Base-by-base conservation (phyloP, 2,329 filamentous ascomycete genomes). In the Aspergillus melleus region DNA sequence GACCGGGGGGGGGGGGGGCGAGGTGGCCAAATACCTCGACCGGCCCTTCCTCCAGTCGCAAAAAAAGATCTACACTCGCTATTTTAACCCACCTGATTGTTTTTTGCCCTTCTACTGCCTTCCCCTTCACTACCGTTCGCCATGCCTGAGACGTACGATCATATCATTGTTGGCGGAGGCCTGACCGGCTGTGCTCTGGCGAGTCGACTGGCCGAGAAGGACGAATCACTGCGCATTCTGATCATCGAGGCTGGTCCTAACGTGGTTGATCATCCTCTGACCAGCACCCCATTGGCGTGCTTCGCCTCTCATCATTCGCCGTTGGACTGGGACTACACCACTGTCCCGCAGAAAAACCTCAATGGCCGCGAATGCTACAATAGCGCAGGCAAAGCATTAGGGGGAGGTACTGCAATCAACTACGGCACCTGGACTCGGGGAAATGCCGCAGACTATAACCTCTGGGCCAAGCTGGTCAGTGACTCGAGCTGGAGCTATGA, bases 401-500 rank as follows among this genome's bases (percentile, higher is more conserved):
- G 77, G 0, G 80, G 80, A 0, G 73, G 76, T 4, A 72, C 74
- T 1, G 70, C 73, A 3, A 77, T 78, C 44, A 81, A 83, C 58
- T 77, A 71, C 19, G 72, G 74, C 62, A 63, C 70, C 5, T 81
- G 80, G 73, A 77, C 77, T 24, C 79, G 81, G 30, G 81, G 80
- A 2, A 73, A 76, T 32, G 68, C 71, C 2, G 65, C 69, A 6
- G 81, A 83, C 62, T 84, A 79, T 61, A 75, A 83, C 22, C 71
- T 75, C 49, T 84, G 81, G 82, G 79, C 74, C 2, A 65, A 72
- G 32, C 64, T 74, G 2, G 71, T 77, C 0, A 73, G 70, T 2
- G 80, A 84, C 55, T 52, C 75, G 1, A 68, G 72, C 2, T 86
- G 82, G 74, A 76, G 75, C 60, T 82, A 80, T 57, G 68, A 80